Base-by-base conservation (phyloP, 331 rosid species). In the Quercus lobata region DNA sequence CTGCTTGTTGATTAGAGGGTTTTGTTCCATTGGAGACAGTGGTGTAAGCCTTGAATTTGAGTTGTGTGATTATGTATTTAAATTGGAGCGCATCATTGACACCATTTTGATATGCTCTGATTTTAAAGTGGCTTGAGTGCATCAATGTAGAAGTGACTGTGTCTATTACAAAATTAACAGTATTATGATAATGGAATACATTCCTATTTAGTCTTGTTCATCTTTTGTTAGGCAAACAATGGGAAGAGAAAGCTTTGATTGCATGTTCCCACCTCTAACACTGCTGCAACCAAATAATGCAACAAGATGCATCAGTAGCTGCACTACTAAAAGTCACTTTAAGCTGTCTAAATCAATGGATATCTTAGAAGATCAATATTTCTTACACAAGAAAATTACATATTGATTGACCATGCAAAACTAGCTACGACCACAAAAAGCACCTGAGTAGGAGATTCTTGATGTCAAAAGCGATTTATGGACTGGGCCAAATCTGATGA, bases 1-100 rank as follows among this genome's bases (percentile, higher is more conserved):
- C 22, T 53, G 44, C 46, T 52, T 53, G 58, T 73, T 69, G 69
- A 49, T 62, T 72, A 30, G 19, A 12, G 60, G 57, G 63, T 72
- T 79, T 57, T 68, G 17, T 35, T 68, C 53, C 72, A 63, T 57
- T 65, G 75, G 75, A 63, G 73, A 79, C 24, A 69, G 41, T 37
- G 82, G 75, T 63, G 79, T 70, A 77, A 81, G 73, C 81, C 85
- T 52, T 49, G 29, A 49, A 60, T 78, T 29, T 72, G 44, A 69
- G 44, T 79, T 58, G 69, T 69, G 61, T 82, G 80, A 55, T 77
- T 69, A 22, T 72, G 79, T 74, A 77, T 83, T 69, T 41, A 63
- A 27, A 74, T 19, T 19, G 35, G 22, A 25, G 46, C 82, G 44
- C 63, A 68, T 15, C 10, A 29, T 25, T 58, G 10, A 41, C 57